Percentiles rank a stretch among this genome's conserved stretches.
Evolutionary conservation across 2,329 filamentous ascomycete species (phyloP).

Genomic region (Colletotrichum coccodes): DNA sequence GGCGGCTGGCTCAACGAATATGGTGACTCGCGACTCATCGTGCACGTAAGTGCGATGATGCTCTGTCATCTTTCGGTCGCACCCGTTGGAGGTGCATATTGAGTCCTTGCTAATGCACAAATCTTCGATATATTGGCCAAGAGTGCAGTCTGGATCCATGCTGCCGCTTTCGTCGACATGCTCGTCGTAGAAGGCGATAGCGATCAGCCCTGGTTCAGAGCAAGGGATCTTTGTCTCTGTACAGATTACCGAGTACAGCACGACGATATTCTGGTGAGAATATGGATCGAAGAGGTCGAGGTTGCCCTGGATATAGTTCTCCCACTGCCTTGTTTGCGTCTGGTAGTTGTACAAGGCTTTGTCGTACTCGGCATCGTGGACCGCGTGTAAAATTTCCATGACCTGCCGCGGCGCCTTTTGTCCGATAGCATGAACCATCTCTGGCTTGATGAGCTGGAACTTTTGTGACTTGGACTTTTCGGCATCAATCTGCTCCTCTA

Average conservation of each 20-base stretch:
- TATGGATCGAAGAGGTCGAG: conserved; percentile 92
- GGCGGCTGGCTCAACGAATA: conserved; percentile 76
- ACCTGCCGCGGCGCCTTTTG: conserved; percentile 86
- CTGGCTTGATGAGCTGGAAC: conserved; percentile 92
- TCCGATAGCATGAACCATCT: conserved; percentile 90
- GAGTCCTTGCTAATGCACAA: conserved; percentile 80
- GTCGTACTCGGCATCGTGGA: conserved; percentile 96
- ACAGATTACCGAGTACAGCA: conserved; percentile 93
- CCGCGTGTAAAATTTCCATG: conserved; percentile 92
- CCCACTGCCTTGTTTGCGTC: conserved; percentile 96
- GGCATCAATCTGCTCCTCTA: conserved; percentile 64
- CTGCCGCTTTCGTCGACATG: conserved; percentile 72
- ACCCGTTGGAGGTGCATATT: conserved; percentile 85
- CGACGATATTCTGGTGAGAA: conserved; percentile 95
- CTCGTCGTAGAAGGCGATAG: conserved; percentile 93
- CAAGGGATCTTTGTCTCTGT: conserved; percentile 95
- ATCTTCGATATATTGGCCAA: conserved; percentile 96
- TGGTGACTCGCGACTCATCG: conserved; percentile 90
- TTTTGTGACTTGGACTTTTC: conserved; percentile 74
- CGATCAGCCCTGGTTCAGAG: conserved; percentile 88
- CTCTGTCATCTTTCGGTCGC: conserved; percentile 88
- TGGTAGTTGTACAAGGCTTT: conserved; percentile 93
- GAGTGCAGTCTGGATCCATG: conserved; percentile 86
- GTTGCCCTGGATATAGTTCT: conserved; percentile 91
- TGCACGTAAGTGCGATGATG: conserved; percentile 98